phyloP scores from a whole-genome alignment of 163 green algal genomes.

The Trebouxiophyceae sp. region DNA sequence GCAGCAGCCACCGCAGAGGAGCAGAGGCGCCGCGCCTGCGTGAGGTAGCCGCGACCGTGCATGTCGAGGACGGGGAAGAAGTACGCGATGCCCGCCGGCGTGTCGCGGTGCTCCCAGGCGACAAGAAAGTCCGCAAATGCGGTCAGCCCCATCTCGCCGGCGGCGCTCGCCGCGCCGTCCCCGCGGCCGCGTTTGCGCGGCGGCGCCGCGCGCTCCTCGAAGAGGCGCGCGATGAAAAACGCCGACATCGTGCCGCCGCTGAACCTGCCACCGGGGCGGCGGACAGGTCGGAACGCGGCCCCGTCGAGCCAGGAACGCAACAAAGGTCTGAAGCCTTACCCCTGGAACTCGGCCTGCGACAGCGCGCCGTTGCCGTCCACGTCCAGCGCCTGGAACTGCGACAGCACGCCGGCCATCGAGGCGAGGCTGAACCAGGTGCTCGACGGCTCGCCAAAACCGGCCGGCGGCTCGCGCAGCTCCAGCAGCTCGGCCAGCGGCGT shows the following conservation, averaged over 20 bases:
- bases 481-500: conserved; percentile 18
- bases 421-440: conserved; percentile 17
- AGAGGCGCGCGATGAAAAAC: conserved; percentile 28
- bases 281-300: no score
- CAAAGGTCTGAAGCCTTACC: conserved; percentile 12
- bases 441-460: neutral
- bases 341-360: conserved; percentile 21
- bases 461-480: conserved; percentile 6
- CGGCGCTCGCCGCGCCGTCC: neutral
- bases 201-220: conserved; percentile 27
- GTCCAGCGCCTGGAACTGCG: conserved; percentile 29
- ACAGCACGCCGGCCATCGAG: conserved; percentile 8
- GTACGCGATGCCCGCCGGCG: conserved; percentile 27
- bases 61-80: conserved; percentile 51
- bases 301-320: no score
- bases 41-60: conserved; percentile 27
- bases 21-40: no score
- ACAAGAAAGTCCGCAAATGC: conserved; percentile 45
- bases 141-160: conserved; percentile 39
- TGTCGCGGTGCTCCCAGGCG: conserved; percentile 42
- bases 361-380: conserved; percentile 22
- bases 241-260: conserved; percentile 26
- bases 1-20: no score
- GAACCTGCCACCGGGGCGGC: no score
- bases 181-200: no score